Evolutionary conservation across 805 yeast genomes (phyloP).

Genomic region (Lipomyces japonicus): DNA sequence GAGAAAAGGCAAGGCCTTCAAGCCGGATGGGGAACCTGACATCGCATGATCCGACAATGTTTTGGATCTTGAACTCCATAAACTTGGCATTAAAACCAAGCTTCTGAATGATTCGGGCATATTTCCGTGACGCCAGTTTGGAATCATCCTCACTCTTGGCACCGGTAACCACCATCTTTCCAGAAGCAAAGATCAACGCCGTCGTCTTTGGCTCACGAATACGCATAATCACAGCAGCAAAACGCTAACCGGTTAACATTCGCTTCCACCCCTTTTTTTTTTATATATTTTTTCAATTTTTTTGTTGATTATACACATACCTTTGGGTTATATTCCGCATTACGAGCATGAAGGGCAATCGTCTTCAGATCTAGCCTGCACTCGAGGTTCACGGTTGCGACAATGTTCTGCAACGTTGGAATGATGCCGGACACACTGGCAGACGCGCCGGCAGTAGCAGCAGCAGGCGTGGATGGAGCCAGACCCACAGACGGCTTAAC

Average conservation of each 20-base stretch:
- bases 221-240: constrained; percentile 99
- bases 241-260: constrained; percentile 49
- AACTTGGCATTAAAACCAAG: constrained; percentile 97
- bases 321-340: constrained; percentile 97
- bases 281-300: neutral
- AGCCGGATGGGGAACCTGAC: constrained; percentile 96
- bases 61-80: constrained; percentile 96
- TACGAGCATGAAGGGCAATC: constrained; percentile 96
- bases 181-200: constrained; percentile 95
- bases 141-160: constrained; percentile 98
- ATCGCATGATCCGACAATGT: constrained; percentile 97
- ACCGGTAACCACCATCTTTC: constrained; percentile 99
- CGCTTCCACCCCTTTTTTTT: too few relatives aligned
- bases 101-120: constrained; percentile 96
- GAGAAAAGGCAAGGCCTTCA: constrained; percentile 96
- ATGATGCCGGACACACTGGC: constrained; percentile 90
- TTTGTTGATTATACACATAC: constrained; percentile 16
- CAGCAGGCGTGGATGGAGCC: constrained; percentile 21
- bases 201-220: constrained; percentile 98
- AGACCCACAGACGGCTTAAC: constrained; percentile 25
- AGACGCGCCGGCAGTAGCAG: constrained; percentile 37
- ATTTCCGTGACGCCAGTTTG: constrained; percentile 94
- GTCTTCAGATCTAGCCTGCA: constrained; percentile 95
- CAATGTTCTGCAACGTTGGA: constrained; percentile 87
- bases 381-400: constrained; percentile 94